Base-by-base conservation (phyloP, 805 yeast species). In the Candida ulmi region DNA sequence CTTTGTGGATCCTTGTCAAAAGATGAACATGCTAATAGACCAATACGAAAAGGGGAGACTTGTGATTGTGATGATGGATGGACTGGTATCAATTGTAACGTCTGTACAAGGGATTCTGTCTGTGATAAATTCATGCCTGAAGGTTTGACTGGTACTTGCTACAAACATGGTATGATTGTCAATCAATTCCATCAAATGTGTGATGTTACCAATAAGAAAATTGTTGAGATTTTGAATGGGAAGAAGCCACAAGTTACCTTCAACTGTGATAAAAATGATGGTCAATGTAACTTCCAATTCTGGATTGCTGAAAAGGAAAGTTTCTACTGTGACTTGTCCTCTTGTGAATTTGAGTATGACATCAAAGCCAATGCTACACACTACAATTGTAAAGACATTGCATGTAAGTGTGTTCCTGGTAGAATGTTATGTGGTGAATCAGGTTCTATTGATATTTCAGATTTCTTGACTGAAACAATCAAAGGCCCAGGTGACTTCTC, bases 391-490 rank as follows among this genome's bases (percentile, higher is more conserved):
- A 78, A 80, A 19, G 69, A 74, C 11, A 87, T 86, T 24, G 65
- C 78, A n/a, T 93, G 99, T 61, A 74, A 83, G 50, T 93, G 99
- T 66, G 69, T 91, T 26, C 96, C 98, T 2, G 98, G 78, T 18
- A 75, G 88, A 50, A 88, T 87, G 88, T 69, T 93, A 6, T 93
- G 99, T 68, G 99, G 99, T 28, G 84, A 88, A 52, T 74, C 78
- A 8, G 98, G 98, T 1, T 88, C 96, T 2, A 88, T 93, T 49
- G 97, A 93, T 61, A 86, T 93, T 24, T 82, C 95, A 1, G 98
- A 91, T 40, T 93, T 95, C 60, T 69, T 93, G 44, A 78, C 88
- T 2, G 93, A 90, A 56, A 85, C 95, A 5, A 88, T 93, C 44
- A 68, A 66, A 29, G 99, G 99, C 2, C 99, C 99, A 0, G 99